Conservation (phyloP, 1,284 basidiomycete genomes). For the Vanrija humicola region DNA sequence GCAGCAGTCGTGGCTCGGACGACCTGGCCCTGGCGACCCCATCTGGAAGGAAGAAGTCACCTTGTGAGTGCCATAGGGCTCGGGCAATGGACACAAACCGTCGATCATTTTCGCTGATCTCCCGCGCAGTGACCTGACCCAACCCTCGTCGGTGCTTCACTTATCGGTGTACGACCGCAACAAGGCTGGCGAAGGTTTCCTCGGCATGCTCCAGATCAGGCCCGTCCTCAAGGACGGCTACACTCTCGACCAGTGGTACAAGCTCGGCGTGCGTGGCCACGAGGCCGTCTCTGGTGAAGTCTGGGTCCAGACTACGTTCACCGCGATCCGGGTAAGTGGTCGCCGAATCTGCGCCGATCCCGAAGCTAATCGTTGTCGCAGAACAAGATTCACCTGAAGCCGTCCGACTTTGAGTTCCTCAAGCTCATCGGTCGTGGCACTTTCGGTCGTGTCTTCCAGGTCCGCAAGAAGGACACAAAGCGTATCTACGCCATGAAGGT, state of each 20-base stretch:
- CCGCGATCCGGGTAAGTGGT: conserved; percentile 73
- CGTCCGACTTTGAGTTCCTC: conserved; percentile 95
- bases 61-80: conserved; percentile 62
- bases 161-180: conserved; percentile 92
- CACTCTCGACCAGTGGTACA: conserved; percentile 95
- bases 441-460: conserved; percentile 99
- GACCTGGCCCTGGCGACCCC: conserved; percentile 63
- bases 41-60: conserved; percentile 99
- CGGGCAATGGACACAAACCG: background rate
- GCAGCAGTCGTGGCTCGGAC: conserved; percentile 35
- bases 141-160: conserved; percentile 75
- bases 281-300: conserved; percentile 87
- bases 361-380: conserved; percentile 35
- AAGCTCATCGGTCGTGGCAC: conserved; percentile 98
- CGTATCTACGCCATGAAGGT: conserved; percentile 99
- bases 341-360: background rate
- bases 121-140: conserved; percentile 80
- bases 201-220: conserved; percentile 87
- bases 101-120: background rate
- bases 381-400: conserved; percentile 76
- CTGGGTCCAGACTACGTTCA: conserved; percentile 90
- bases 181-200: conserved; percentile 75
- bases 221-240: conserved; percentile 85
- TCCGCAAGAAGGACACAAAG: conserved; percentile 94
- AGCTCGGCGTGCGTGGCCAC: conserved; percentile 70